Evolutionary conservation across 441 rosid species (phyloP), one percentile per base, ranked within the genome.

Genomic region (Macaranga tanarius): DNA sequence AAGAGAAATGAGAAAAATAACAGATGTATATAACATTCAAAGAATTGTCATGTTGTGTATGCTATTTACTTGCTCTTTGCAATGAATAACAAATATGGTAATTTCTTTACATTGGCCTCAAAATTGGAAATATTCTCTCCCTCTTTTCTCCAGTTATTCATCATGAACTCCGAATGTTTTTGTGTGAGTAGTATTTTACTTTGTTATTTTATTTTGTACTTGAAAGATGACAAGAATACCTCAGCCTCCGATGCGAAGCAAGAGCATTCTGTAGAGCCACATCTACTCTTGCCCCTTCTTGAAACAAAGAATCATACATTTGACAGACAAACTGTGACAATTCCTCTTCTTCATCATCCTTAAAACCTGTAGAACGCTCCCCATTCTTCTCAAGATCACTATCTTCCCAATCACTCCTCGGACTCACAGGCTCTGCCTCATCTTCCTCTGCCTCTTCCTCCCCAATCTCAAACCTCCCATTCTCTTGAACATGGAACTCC

Each of bases 371-470:
- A 60, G 72, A 80, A 72, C 54, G 72, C 3, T 76, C 83, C 22
- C 73, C 85, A 6, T 55, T 73, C 75, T 84, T 88, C 82, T 90
- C 98, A 16, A 77, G 73, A 60, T 95, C 97, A 56, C 91, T 92
- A 72, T 95, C 98, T 82, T 89, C 99, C 99, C 99, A 92, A 80
- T 92, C 98, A 80, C 99, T 95, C 7, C 63, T 48, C 2, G 95
- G 96, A 73, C 91, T 91, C 12, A 73, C 71, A 19, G 89, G 86
- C 75, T 84, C 96, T 1, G 11, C 67, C 34, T 85, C 92, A 74
- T 90, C 97, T 22, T 87, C 90, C 69, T 88, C 95, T 3, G 75
- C 74, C 69, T 84, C 96, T 65, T 95, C 99, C 81, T 85, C 96
- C 56, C 99, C 98, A 19, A 93, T 92, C 86, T 92, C 99, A 26